A percentile compares a stretch with the other conserved stretches of the same genome.
These are phyloP conservation scores for Botrytis pseudocinerea DNA, from an alignment of 2,329 filamentous ascomycete species.

Conservation along the genomic window DNA sequence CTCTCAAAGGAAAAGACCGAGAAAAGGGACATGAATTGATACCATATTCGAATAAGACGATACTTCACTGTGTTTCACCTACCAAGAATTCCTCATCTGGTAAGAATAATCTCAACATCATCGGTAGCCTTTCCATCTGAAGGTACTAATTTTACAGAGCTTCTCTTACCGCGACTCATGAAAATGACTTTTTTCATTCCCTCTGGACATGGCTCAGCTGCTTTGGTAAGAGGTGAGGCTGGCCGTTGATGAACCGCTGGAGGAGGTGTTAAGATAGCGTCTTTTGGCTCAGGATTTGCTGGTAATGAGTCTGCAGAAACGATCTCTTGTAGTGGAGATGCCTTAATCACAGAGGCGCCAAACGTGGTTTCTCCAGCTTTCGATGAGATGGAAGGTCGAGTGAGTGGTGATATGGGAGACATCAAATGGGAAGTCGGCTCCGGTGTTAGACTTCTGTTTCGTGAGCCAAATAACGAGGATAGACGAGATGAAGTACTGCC, in stretches of 20 bases:
- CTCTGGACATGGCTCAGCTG: background rate
- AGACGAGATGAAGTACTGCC: constrained; percentile 5
- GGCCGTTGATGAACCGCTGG: background rate
- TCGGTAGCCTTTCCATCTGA: background rate
- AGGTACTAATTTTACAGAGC: constrained; percentile 16
- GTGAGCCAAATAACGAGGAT: constrained; percentile 17
- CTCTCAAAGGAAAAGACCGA: background rate
- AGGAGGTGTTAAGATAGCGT: constrained; percentile 13
- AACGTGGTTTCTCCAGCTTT: background rate
- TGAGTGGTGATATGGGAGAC: constrained; percentile 10
- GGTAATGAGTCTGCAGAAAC: constrained; percentile 17
- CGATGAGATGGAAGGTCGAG: background rate
- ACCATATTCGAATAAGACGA: background rate
- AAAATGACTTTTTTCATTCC: constrained; percentile 15
- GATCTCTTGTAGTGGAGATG: constrained; percentile 14
- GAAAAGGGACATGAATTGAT: too few species aligned
- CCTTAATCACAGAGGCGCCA: background rate
- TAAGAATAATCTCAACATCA: constrained; percentile 15
- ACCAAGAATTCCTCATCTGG: background rate
- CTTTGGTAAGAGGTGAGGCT: background rate
- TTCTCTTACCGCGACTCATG: constrained; percentile 14
- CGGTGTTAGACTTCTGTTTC: constrained; percentile 5
- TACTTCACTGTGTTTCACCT: background rate
- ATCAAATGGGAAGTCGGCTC: background rate
- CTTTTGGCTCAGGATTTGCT: constrained; percentile 11